These are phyloP conservation scores for Adansonia grandidieri DNA, from an alignment of 441 rosid genomes.

Conservation along the genomic window DNA sequence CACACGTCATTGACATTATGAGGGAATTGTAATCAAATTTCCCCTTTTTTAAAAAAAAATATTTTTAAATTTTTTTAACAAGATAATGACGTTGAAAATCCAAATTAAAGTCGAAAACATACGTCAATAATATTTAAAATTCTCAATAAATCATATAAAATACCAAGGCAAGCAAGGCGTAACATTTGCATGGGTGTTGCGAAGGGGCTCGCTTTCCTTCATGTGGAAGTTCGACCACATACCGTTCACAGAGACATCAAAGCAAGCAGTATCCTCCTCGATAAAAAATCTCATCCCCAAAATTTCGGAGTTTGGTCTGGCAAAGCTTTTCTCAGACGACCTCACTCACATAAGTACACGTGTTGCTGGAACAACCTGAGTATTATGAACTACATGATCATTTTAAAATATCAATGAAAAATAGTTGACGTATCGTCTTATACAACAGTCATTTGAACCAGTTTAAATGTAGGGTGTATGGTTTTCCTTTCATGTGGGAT, in stretches of 20 bases:
- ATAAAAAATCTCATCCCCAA: constrained; percentile 49
- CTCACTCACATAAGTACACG: constrained; percentile 68
- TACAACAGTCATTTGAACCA: neutral
- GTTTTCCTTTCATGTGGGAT: neutral
- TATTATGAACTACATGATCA: neutral
- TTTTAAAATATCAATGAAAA: neutral
- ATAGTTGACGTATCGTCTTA: neutral
- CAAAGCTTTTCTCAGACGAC: constrained; percentile 64
- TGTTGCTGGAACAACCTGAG: constrained; percentile 68
- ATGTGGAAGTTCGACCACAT: constrained; percentile 62
- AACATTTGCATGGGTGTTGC: constrained; percentile 68
- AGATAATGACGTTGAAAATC: no score
- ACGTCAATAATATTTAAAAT: neutral
- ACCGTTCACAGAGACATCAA: constrained; percentile 74
- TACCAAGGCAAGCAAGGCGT: constrained; percentile 42
- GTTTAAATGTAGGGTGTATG: neutral
- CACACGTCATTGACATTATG: neutral
- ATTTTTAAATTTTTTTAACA: neutral
- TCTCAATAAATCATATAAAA: constrained; percentile 16
- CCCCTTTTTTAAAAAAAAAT: neutral
- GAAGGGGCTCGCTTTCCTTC: constrained; percentile 72
- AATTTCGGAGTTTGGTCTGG: constrained; percentile 79
- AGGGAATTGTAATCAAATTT: neutral
- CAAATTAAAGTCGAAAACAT: no score
- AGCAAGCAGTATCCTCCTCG: constrained; percentile 77